Evolutionary conservation across 768 basidiomycete genomes (phyloP).

Genomic region (Kwoniella sp.): DNA sequence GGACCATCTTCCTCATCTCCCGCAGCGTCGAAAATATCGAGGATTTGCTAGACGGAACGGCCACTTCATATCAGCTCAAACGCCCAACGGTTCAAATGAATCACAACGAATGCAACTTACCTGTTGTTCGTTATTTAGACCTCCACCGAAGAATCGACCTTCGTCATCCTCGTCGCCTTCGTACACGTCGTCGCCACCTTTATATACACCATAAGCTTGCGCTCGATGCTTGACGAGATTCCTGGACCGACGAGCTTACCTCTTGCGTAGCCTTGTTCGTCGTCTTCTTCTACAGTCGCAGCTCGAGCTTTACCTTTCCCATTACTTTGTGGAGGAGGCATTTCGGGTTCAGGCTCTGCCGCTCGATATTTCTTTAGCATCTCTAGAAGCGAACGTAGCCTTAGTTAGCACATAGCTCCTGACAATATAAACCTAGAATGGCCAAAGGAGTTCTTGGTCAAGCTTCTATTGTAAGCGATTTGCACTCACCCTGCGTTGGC

Average conservation of each 20-base stretch:
- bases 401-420: not conserved
- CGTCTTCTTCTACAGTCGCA: slow-evolving; percentile 61
- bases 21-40: slow-evolving; percentile 86
- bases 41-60: slow-evolving; percentile 61
- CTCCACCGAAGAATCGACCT: slow-evolving; percentile 90
- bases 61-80: not conserved
- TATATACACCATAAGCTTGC: slow-evolving; percentile 47
- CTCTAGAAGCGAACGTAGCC: slow-evolving; percentile 20
- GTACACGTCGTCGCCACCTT: slow-evolving; percentile 66
- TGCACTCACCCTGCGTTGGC: slow-evolving; percentile 42
- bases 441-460: no score
- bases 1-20: slow-evolving; percentile 63
- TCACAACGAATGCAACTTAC: slow-evolving; percentile 44
- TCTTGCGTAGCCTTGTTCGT: slow-evolving; percentile 61
- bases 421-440: not conserved
- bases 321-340: slow-evolving; percentile 17
- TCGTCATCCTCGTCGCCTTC: slow-evolving; percentile 62
- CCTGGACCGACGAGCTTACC: slow-evolving; percentile 68
- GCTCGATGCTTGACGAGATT: no score
- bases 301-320: slow-evolving; percentile 35
- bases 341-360: slow-evolving; percentile 9
- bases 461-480: not conserved
- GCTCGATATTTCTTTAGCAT: slow-evolving; percentile 44
- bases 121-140: slow-evolving; percentile 88
- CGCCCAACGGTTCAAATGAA: not conserved